Base-by-base conservation (phyloP, 2,329 filamentous ascomycete genomes). In the Claviceps sp. region DNA sequence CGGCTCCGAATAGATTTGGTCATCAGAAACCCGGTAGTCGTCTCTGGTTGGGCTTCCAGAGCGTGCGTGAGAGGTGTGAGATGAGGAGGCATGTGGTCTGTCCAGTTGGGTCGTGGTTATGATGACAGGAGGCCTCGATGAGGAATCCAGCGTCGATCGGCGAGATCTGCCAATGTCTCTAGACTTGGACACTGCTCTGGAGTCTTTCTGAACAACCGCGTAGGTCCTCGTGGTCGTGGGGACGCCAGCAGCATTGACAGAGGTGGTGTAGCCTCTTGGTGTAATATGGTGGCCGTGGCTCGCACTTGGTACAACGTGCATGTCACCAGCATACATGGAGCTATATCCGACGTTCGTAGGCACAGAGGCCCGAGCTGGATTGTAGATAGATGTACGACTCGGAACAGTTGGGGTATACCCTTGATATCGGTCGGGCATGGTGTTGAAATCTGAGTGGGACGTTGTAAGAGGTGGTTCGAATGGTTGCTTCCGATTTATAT, bases 221-320 rank as follows among this genome's bases (percentile, higher is more conserved):
- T 82, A 82, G 11, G 77, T 76, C 48, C 76, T 77, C 18, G 76
- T 73, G 9, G 71, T 74, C 41, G 75, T 68, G 24, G 67, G 65
- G 49, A 62, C 60, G 51, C 58, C 66, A 52, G 63, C 62, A 49
- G 67, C 58, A 61, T 68, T 62, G 51, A 61, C 60, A 22, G 66
- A 59, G 34, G 62, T 62, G 34, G 62, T 62, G 49, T 68, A 67
- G 53, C 59, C 63, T 54, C 66, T 58, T 13, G 67, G 65, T 14
- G 65, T 61, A 30, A 55, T 62, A 49, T 69, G 66, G 53, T 60
- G 63, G 52, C 64, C 60, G 22, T 67, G 62, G 22, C 62, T 60
- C 34, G 66, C 60, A n/a, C 70, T 62, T 18, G 77, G 76, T 60
- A 78, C 67, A 56, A 74, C 71, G 56, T 81, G 76, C 53, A 77